These are phyloP conservation scores for Castanea sativa DNA, from an alignment of 306 rosid genomes.

Conservation along the genomic window DNA sequence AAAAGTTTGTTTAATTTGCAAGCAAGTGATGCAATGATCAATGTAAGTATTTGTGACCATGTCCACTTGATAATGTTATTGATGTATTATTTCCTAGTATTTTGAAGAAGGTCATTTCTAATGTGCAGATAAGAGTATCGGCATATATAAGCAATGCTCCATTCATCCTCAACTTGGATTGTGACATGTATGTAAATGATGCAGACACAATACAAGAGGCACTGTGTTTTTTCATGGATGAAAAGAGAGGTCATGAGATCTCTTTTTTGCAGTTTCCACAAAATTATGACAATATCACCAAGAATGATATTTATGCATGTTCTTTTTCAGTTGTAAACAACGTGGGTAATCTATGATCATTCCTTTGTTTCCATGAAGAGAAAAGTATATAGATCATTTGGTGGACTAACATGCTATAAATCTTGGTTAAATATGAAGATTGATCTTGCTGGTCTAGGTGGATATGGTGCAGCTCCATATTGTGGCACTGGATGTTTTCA, in stretches of 20 bases:
- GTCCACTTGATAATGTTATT: not conserved
- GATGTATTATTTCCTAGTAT: not conserved
- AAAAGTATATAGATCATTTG: not conserved
- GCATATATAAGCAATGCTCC: constrained; percentile 65
- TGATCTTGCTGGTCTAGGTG: constrained; percentile 49
- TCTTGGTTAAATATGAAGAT: constrained; percentile 29
- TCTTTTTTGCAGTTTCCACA: constrained; percentile 66
- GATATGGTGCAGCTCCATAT: constrained; percentile 51
- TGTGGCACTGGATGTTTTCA: constrained; percentile 78
- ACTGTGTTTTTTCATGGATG: constrained; percentile 65
- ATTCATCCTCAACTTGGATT: constrained; percentile 63
- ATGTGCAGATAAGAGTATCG: constrained; percentile 62
- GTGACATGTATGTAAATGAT: constrained; percentile 65
- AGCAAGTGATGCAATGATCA: no score
- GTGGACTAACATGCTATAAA: not conserved
- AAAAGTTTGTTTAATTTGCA: no score
- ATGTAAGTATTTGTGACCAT: not conserved
- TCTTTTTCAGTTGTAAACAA: not conserved
- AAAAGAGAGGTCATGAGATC: constrained; percentile 43
- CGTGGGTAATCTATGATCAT: constrained; percentile 24
- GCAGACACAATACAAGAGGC: constrained; percentile 45
- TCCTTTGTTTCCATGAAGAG: not conserved
- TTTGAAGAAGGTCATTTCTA: not conserved
- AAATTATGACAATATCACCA: constrained; percentile 34
- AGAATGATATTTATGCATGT: constrained; percentile 47